These are phyloP conservation scores for Phytophthora rubi DNA, from an alignment of 352 stramenopile species.

Conservation along the genomic window DNA sequence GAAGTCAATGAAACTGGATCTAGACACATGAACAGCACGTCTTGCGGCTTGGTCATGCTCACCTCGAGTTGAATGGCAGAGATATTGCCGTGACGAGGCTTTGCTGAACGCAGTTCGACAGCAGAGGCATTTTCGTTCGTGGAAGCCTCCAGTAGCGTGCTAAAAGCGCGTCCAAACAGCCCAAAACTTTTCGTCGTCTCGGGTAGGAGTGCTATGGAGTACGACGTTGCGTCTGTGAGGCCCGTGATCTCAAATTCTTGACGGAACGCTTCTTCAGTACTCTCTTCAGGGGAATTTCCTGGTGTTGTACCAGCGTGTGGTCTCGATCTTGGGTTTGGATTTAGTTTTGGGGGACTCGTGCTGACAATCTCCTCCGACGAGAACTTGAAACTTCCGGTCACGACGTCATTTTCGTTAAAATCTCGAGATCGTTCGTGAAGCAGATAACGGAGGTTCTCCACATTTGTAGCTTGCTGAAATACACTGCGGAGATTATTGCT, in stretches of 20 bases:
- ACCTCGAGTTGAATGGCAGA: slow-evolving; percentile 50
- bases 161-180: slow-evolving; percentile 58
- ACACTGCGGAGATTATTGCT: slow-evolving; percentile 27
- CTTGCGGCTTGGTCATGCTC: slow-evolving; percentile 62
- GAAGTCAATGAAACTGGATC: not conserved
- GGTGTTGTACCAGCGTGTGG: not conserved
- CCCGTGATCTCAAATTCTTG: slow-evolving; percentile 46
- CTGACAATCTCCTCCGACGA: slow-evolving; percentile 16
- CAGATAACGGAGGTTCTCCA: slow-evolving; percentile 37
- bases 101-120: slow-evolving; percentile 37
- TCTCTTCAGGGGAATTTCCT: not conserved
- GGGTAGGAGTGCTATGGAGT: slow-evolving; percentile 63
- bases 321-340: not conserved
- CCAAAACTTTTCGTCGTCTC: slow-evolving; percentile 72
- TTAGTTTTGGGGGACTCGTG: not conserved
- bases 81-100: slow-evolving; percentile 44
- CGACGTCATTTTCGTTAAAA: slow-evolving; percentile 12
- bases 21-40: slow-evolving; percentile 63
- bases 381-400: slow-evolving; percentile 28
- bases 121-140: slow-evolving; percentile 78
- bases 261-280: slow-evolving; percentile 18
- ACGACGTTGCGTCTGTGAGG: slow-evolving; percentile 54
- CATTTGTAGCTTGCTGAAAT: slow-evolving; percentile 42
- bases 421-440: slow-evolving; percentile 25
- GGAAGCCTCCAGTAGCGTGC: slow-evolving; percentile 48